These are phyloP conservation scores for Beta macrorhiza DNA, from an alignment of 179 eudicot genomes.

Conservation along the genomic window DNA sequence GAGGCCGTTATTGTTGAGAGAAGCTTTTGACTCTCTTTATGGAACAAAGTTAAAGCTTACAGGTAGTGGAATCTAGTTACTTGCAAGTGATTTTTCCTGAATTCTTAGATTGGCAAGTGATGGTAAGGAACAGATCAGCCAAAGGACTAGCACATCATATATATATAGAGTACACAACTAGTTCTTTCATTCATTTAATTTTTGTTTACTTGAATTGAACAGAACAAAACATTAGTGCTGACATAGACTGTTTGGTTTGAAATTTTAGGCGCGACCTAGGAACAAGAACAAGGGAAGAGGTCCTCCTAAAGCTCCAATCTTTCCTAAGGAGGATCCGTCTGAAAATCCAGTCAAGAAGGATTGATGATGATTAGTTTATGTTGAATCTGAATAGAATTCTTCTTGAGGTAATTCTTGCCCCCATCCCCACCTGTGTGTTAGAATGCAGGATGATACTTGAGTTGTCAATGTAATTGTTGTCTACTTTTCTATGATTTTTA, in stretches of 20 bases:
- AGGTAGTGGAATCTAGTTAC: background rate
- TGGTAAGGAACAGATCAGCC: background rate
- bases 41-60: background rate
- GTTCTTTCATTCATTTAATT: background rate
- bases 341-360: slow-evolving; percentile 30
- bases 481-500: background rate
- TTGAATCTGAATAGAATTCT: slow-evolving; percentile 3
- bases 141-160: background rate
- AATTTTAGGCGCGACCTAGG: slow-evolving; percentile 55
- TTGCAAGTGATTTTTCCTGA: background rate
- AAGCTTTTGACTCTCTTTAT: background rate
- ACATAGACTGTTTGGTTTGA: background rate
- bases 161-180: background rate
- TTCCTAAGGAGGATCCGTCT: slow-evolving; percentile 48
- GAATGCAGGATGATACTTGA: slow-evolving; percentile 15
- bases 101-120: background rate
- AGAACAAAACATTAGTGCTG: background rate
- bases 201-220: background rate
- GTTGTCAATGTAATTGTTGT: slow-evolving; percentile 21
- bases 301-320: slow-evolving; percentile 47
- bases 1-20: background rate
- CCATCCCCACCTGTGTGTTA: slow-evolving; percentile 16
- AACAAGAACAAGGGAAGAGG: slow-evolving; percentile 69
- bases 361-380: slow-evolving; percentile 32
- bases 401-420: slow-evolving; percentile 24